phyloP scores from a whole-genome alignment of 2,329 filamentous ascomycete species.

The Ophiostoma tasmaniense region DNA sequence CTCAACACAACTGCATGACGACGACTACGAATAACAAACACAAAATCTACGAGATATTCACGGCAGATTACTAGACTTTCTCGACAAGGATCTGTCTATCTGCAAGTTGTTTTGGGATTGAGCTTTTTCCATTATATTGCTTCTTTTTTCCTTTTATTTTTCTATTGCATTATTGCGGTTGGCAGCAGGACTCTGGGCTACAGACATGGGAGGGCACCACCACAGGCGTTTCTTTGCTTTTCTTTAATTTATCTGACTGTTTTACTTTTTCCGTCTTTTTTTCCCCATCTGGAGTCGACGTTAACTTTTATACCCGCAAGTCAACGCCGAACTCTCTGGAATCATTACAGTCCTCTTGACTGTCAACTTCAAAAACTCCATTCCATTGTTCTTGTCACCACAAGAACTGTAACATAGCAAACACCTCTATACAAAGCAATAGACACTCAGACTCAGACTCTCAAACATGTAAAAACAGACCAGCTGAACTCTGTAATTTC shows the following conservation, averaged over 20 bases:
- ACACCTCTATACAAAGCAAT: not conserved
- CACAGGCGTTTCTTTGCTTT: not conserved
- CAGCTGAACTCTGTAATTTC: not conserved
- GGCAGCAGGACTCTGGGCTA: not conserved
- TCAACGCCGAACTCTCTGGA: not conserved
- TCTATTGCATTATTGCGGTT: not conserved
- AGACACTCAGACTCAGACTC: not conserved
- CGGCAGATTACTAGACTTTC: not conserved
- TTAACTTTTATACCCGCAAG: not conserved
- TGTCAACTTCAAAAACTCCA: not conserved
- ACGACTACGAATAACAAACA: not conserved
- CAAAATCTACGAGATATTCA: not conserved
- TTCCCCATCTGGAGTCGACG: not conserved
- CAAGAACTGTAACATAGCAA: constrained; percentile 1
- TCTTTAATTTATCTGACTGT: not conserved
- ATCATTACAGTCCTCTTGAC: not conserved
- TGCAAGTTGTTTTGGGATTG: not conserved
- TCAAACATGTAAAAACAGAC: not conserved
- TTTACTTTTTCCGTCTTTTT: not conserved
- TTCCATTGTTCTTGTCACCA: not conserved
- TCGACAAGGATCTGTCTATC: not conserved
- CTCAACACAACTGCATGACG: not conserved
- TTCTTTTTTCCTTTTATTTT: not conserved
- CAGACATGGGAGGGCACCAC: not conserved
- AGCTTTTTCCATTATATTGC: not conserved